These are phyloP conservation scores for Paramecium pentaurelia DNA, from an alignment of 73 alveolate genomes.

Conservation along the genomic window DNA sequence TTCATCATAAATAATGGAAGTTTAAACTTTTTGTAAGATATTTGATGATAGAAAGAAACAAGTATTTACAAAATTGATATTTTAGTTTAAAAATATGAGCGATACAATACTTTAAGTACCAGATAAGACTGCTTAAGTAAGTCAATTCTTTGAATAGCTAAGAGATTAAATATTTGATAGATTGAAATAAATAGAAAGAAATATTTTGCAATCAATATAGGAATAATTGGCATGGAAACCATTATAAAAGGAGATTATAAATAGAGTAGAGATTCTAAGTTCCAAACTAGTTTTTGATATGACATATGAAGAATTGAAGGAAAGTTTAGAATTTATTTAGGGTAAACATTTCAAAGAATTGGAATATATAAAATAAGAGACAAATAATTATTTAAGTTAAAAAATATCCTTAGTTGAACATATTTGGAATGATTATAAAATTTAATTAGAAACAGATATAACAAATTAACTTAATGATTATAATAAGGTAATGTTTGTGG, in stretches of 20 bases:
- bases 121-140: not conserved
- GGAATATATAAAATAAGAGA: not conserved
- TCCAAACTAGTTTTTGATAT: not conserved
- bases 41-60: not conserved
- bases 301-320: not conserved
- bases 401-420: not conserved
- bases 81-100: not conserved
- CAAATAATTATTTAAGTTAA: not conserved
- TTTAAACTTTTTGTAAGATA: conserved; percentile 15
- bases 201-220: not conserved
- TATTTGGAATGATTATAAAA: not conserved
- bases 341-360: not conserved
- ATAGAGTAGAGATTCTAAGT: not conserved
- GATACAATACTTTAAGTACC: not conserved
- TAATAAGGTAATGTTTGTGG: not conserved
- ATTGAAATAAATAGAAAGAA: not conserved
- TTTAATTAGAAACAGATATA: not conserved
- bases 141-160: not conserved
- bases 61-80: not conserved
- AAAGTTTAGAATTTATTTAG: not conserved
- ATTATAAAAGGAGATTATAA: not conserved
- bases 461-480: not conserved
- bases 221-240: conserved; percentile 5
- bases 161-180: not conserved
- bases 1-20: not conserved